These are phyloP conservation scores for Gossypium rotundifolium DNA, from an alignment of 345 rosid genomes.

Conservation along the genomic window DNA sequence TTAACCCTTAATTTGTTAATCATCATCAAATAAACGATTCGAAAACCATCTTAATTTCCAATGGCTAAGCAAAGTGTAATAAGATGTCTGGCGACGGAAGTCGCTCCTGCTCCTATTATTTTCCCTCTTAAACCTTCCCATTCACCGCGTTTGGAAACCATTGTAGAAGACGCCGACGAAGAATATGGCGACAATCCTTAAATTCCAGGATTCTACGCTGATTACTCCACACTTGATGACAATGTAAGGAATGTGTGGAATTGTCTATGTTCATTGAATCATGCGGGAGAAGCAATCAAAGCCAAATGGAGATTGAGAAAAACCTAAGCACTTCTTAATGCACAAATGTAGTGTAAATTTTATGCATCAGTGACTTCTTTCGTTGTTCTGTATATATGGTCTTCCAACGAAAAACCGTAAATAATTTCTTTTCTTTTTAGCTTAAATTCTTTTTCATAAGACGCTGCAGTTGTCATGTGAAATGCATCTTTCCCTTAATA, in stretches of 20 bases:
- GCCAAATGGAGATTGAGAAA: background rate
- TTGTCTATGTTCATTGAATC: background rate
- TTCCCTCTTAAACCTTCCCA: constrained; percentile 34
- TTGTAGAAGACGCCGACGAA: constrained; percentile 26
- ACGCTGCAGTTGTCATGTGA: too few relatives aligned
- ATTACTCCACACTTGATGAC: background rate
- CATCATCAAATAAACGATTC: background rate
- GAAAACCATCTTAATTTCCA: background rate
- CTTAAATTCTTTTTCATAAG: too few relatives aligned
- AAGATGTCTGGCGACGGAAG: constrained; percentile 28
- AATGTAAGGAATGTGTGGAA: background rate
- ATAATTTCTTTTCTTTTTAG: too few relatives aligned
- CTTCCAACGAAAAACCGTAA: background rate
- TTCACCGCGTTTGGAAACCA: constrained; percentile 40
- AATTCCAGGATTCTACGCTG: background rate
- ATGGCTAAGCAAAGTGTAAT: constrained; percentile 19
- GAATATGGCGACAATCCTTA: constrained; percentile 17
- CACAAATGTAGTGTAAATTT: background rate
- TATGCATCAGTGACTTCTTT: background rate
- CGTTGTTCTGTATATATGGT: background rate
- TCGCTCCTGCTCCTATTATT: constrained; percentile 42
- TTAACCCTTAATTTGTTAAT: background rate
- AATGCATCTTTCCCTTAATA: background rate
- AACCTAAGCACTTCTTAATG: background rate
- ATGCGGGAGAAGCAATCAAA: background rate